Base-by-base conservation (phyloP, 1,284 basidiomycete species). In the Termitomyces sp. region DNA sequence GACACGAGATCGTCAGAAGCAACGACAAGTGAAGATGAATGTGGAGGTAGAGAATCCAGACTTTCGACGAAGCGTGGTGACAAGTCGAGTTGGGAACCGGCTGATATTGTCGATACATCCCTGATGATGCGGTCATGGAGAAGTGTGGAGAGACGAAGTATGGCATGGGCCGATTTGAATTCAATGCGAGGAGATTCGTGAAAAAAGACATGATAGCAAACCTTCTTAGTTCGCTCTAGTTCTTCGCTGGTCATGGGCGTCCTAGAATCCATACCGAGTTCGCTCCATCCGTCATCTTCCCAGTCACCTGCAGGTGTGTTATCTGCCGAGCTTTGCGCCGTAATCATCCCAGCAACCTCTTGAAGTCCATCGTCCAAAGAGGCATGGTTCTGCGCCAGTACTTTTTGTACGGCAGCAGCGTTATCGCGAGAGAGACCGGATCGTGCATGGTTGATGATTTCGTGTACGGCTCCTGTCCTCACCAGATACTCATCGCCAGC, bases 1-100 rank as follows among this genome's bases (percentile, higher is more conserved):
- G 83, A 74, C 26, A 85, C 77, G 46, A 90, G 71, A 42, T 90
- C 85, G 63, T 90, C 88, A 13, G 77, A 76, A 9, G 76, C 69
- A 17, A 75, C 70, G 24, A 83, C 69, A 12, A 89, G 74, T 6
- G 70, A 63, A 13, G 75, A 69, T 7, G 86, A 88, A 15, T 71
- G 70, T 1, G 65, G 42, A 4, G 79, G 74, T 5, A 89, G 70
- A n/a, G 63, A 54, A 64, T 88, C 85, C 15, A 86, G 67, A 2
- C 70, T 55, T 17, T 54, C 19, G 38, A 68, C 62, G 44, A 58
- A 49, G 53, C 60, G 57, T 17, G 52, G 53, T 42, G 58, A 30
- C 41, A 44, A 12, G 13, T 49, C 34, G 17, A 42, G 31, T 65
- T 50, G 61, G 49, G 13, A 66, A 52, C 1, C 61, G 24, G 47